phyloP scores from a whole-genome alignment of 345 rosid species.

The Hibiscus mutabilis region DNA sequence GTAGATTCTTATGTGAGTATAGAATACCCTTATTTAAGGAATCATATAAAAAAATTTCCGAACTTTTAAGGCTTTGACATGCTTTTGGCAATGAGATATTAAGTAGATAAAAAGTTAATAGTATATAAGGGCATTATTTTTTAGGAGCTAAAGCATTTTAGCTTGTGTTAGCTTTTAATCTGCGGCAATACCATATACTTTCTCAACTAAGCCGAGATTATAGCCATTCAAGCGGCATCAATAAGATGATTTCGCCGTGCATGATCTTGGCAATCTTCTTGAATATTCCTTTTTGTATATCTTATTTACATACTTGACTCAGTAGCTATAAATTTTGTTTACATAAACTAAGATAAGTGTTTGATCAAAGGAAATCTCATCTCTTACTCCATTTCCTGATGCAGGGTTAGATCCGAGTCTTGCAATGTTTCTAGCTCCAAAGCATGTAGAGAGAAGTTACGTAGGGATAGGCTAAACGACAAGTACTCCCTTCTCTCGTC shows the following conservation, averaged over 20 bases:
- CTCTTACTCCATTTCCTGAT: neutral
- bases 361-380: neutral
- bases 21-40: too few species aligned
- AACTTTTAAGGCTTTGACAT: too few species aligned
- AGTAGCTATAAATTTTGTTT: neutral
- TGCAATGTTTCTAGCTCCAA: conserved; percentile 72
- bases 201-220: too few species aligned
- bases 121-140: too few species aligned
- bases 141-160: too few species aligned
- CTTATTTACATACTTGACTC: neutral
- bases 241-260: neutral
- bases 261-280: neutral
- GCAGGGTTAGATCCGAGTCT: conserved; percentile 50
- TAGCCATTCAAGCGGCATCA: neutral
- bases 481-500: conserved; percentile 40
- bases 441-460: conserved; percentile 97
- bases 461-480: conserved; percentile 90
- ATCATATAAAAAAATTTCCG: too few species aligned
- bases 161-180: too few species aligned
- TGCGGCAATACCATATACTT: too few species aligned
- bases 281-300: neutral
- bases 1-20: too few species aligned
- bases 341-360: neutral
- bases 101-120: too few species aligned
- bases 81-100: too few species aligned